Evolutionary conservation across 2,329 filamentous ascomycete genomes (phyloP), one percentile per base, ranked within the genome.

Genomic region (Talaromyces sp.): DNA sequence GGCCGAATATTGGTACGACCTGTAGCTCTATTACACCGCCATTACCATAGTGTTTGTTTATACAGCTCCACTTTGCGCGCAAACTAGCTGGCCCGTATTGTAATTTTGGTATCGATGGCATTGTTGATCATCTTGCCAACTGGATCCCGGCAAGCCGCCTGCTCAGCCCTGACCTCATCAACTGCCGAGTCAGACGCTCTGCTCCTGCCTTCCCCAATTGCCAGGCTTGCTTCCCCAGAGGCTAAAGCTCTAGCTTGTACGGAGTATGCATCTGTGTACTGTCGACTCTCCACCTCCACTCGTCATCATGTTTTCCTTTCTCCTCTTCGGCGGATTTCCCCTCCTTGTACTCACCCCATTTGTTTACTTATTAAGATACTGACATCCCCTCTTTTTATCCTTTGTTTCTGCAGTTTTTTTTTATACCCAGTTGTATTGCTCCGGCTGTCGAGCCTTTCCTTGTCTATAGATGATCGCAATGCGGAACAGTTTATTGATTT

Each of bases 401-500:
- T 22, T 56, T 11, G 10, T 37, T 24, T 2, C 11, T 56, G 52
- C 4, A 14, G n/a, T 14, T 37, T 22, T 9, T 22, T 9, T 8
- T 37, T 37, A 22, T 54, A 14, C 11, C 33, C 11, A 35, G 16
- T 56, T 39, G 52, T 56, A 14, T 1, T 56, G 8, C n/a, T 14
- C 14, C 52, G 7, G 33, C 52, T 37, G 52, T 56, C 33, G n/a
- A 35, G 31, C 50, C 24, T 43, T 43, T 14, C 8, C 24, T 59
- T 22, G 14, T 43, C 35, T 58, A 14, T 22, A 31, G 33, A 58
- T 47, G 47, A 31, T 45, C 65, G 72, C 59, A 57, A 78, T 78
- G 77, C 76, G 72, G 72, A 69, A 76, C 66, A 68, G 71, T 65
- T 76, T 72, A 74, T 63, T 77, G n/a, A 72, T 68, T 58, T 72